Base-by-base conservation (phyloP, 2,329 filamentous ascomycete genomes). In the Aspergillus sp. region DNA sequence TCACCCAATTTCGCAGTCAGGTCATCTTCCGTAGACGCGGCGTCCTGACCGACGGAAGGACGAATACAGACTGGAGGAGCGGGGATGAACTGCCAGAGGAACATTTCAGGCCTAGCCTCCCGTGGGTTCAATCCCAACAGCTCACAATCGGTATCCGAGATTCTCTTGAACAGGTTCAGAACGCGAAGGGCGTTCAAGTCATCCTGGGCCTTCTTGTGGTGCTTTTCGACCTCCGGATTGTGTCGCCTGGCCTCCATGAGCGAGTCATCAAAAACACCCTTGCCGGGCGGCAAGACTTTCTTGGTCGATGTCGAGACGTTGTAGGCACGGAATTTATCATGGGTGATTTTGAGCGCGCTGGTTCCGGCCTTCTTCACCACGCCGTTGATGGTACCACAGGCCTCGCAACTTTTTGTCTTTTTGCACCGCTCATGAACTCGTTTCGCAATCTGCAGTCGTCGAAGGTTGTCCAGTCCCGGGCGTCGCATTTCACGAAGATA, bases 1-100 rank as follows among this genome's bases (percentile, higher is more conserved):
- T 99, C 93, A 25, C 91, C 89, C n/a, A 99, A 82, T 70, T 97
- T 97, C 49, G 93, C 92, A 0, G 94, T 99, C 56, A 99, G 83
- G 64, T 99, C 94, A 67, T 99, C 94, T 71, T 99, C 94, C 17
- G 90, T 99, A 59, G 90, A 97, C 3, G 92, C 89, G 55, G 85
- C 89, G 58, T 97, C 94, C 71, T 97, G 94, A 25, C 88, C 88
- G 16, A 99, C 94, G 0, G 92, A 97, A 0, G 94, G 94, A 54
- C 94, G 83, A 64, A 99, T 96, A 61, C 91, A 95, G 5, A 97
- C 89, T 0, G 94, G 94, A 1, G 94, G 93, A 0, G 93, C 93
- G 1, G 94, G 94, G 32, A 99, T 81, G 65, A 91, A 96, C 67
- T 96, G 92, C 94, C 94, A 99, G 42, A 99, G 85, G 70, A 97